A percentile compares a stretch with the other conserved stretches of the same genome.
Conservation (phyloP, 2,329 filamentous ascomycete species). For the Coniochaeta sp. region DNA sequence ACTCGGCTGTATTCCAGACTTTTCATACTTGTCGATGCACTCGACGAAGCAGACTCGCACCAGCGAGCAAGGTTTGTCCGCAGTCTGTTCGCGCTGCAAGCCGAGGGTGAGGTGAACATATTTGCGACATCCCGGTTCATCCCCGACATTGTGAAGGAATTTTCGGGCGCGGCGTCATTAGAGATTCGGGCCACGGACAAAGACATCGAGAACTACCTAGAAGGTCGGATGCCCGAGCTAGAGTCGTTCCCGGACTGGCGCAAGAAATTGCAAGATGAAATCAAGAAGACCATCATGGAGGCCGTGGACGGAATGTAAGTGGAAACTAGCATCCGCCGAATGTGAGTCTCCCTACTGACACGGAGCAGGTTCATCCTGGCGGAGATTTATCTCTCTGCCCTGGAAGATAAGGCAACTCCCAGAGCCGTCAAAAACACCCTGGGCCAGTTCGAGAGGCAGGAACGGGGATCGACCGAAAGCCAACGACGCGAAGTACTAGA, state of each 20-base stretch:
- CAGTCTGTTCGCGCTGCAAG: conserved; percentile 11
- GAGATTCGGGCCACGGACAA: conserved; percentile 9
- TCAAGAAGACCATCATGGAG: conserved; percentile 5
- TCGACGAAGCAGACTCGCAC: conserved; percentile 16
- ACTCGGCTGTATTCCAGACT: conserved; percentile 11
- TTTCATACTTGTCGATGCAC: conserved; percentile 20
- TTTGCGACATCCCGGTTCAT: conserved; percentile 28
- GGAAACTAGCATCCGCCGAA: background rate
- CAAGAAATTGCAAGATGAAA: conserved; percentile 5
- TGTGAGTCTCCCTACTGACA: background rate
- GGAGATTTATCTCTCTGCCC: conserved; percentile 4
- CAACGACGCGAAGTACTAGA: conserved; percentile 15
- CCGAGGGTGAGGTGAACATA: conserved; percentile 5
- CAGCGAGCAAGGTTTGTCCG: conserved; percentile 8
- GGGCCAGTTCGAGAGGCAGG: conserved; percentile 4
- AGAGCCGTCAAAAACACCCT: background rate
- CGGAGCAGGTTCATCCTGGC: conserved; percentile 10
- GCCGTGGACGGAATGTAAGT: conserved; percentile 11
- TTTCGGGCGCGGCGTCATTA: conserved; percentile 3
- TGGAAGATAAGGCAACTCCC: background rate
- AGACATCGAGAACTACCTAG: conserved; percentile 10
- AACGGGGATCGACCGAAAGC: conserved; percentile 8
- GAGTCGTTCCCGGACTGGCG: background rate
- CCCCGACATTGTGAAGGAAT: conserved; percentile 21
- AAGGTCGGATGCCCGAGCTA: conserved; percentile 3